Evolutionary conservation across 306 rosid species (phyloP).

Genomic region (Notholithocarpus densiflorus): DNA sequence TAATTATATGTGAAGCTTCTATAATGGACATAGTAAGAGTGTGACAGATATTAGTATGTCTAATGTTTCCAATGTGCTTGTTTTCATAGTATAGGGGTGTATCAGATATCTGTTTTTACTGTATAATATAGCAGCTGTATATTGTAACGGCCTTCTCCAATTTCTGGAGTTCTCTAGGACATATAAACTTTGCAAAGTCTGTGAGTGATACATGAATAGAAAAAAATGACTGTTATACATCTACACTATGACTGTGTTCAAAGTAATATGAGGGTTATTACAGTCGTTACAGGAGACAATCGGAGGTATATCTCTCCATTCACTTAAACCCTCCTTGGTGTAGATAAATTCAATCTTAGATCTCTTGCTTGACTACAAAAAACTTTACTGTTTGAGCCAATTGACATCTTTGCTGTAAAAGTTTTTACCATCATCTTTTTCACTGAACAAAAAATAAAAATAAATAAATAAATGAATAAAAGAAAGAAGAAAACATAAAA

Average conservation of each 20-base stretch:
- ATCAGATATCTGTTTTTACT: not conserved
- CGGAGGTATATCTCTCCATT: too few relatives aligned
- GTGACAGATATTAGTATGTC: not conserved
- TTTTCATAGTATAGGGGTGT: not conserved
- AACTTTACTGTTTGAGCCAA: too few relatives aligned
- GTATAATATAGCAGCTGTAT: not conserved
- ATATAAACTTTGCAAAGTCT: not conserved
- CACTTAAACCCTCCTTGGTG: too few relatives aligned
- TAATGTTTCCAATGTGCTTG: not conserved
- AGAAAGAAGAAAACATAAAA: too few relatives aligned
- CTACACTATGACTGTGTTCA: not conserved
- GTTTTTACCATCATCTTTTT: too few relatives aligned
- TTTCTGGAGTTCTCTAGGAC: not conserved
- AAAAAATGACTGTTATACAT: not conserved
- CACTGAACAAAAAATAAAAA: too few relatives aligned
- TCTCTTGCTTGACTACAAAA: too few relatives aligned
- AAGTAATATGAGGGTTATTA: not conserved
- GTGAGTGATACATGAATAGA: not conserved
- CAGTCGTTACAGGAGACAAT: too few relatives aligned
- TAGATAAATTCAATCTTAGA: too few relatives aligned
- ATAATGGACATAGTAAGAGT: not conserved
- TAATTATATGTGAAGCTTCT: not conserved
- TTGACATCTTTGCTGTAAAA: too few relatives aligned
- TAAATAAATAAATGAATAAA: too few relatives aligned
- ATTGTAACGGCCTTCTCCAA: not conserved